Evolutionary conservation across 129 eudicot species (phyloP), one percentile per base, ranked within the genome.

Genomic region (Gnaphalium uliginosum): DNA sequence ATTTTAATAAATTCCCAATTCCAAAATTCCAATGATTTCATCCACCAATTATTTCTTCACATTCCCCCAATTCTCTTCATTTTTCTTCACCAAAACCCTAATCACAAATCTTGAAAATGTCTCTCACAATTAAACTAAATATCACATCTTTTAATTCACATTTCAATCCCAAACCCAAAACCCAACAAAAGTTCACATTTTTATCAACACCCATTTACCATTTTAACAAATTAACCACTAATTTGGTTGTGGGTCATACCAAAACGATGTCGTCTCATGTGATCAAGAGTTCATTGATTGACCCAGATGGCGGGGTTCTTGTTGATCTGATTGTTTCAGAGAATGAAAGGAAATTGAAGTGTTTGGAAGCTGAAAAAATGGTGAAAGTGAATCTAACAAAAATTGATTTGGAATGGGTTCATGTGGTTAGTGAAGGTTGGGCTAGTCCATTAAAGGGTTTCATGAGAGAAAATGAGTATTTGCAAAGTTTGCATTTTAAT

Each of bases 361-460:
- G 56, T 56, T 54, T 61, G 4, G 96, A 94, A 78, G 98, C 98
- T 14, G 88, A 87, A 75, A 27, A 71, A 53, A 35, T 94, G 90
- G 89, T 82, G n/a, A 85, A 87, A 66, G 88, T 94, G 75, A 53
- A 71, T 74, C 58, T 94, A 21, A 84, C 87, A 4, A 77, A 82
- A 77, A 89, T 94, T 71, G 98, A 94, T 90, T 76, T 94, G 80
- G 96, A 94, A 67, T 94, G 98, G 98, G 96, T 90, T 35, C 97
- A 94, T 81, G 98, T 94, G 76, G 75, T 94, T 5, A 82, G 97
- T 79, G 97, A 94, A 85, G 98, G 98, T 7, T 94, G 98, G 98
- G 97, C 98, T 2, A 94, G 89, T 72, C 98, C 98, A 23, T 82
- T 94, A 71, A 86, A 83, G 77, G 97, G 98, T 11, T 94, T 94